Conservation (phyloP, 768 basidiomycete species). For the Xerocomus spinulosus region DNA sequence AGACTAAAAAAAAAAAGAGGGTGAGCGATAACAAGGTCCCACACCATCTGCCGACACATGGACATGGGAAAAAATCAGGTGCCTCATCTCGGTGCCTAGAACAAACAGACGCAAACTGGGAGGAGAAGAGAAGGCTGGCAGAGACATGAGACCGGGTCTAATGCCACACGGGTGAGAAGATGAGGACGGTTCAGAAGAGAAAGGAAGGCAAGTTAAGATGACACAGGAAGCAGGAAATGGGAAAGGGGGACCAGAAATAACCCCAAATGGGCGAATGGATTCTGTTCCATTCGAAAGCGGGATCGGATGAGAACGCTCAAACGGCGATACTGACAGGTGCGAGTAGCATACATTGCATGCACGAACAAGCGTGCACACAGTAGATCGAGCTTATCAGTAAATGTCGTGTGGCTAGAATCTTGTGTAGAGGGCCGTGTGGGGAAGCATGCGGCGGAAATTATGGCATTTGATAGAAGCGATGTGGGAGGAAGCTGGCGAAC, state of each 20-base stretch:
- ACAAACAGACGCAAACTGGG: neutral
- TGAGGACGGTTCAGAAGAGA: constrained; percentile 1
- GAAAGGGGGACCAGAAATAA: no score
- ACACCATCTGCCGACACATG: neutral
- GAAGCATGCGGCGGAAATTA: constrained; percentile 18
- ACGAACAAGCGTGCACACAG: neutral
- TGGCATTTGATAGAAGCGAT: constrained; percentile 13
- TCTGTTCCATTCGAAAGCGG: neutral
- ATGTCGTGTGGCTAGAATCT: constrained; percentile 1
- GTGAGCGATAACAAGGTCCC: neutral
- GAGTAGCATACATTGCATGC: neutral
- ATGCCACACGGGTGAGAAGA: neutral
- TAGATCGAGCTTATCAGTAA: constrained; percentile 3
- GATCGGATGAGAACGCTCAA: neutral
- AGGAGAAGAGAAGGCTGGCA: constrained; percentile 1
- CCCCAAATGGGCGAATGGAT: neutral
- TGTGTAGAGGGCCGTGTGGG: constrained; percentile 5
- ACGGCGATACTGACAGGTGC: neutral
- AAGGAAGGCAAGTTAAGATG: neutral
- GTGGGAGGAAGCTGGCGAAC: constrained; percentile 22
- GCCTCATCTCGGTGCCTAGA: constrained; percentile 1
- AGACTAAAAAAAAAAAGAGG: neutral
- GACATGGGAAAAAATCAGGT: neutral
- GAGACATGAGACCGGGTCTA: constrained; percentile 2
- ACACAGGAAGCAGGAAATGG: neutral